Evolutionary conservation across 768 basidiomycete genomes (phyloP).

Genomic region (Hemileccinum impolitum): DNA sequence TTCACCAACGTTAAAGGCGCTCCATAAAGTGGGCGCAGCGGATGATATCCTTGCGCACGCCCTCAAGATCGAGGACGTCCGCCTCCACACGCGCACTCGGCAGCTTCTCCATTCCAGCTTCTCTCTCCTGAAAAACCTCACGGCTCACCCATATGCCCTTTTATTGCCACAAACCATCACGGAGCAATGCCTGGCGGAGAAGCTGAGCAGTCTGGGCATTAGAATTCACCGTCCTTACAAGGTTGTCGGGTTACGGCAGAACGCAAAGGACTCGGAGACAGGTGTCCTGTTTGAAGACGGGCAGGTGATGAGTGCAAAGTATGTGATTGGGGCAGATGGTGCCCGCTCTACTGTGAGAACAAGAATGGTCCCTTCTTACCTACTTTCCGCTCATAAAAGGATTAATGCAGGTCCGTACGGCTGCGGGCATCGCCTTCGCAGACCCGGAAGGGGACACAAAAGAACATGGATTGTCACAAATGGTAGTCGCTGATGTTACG

Average conservation of each 20-base stretch:
- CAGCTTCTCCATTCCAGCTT: slow-evolving; percentile 33
- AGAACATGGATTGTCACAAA: slow-evolving; percentile 21
- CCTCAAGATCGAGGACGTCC: neutral
- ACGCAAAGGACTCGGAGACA: slow-evolving; percentile 22
- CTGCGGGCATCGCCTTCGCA: slow-evolving; percentile 31
- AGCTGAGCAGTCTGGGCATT: slow-evolving; percentile 30
- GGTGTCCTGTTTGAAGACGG: slow-evolving; percentile 46
- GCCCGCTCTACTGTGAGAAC: slow-evolving; percentile 39
- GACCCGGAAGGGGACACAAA: slow-evolving; percentile 36
- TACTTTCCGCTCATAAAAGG: neutral
- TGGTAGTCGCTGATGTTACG: slow-evolving; percentile 36
- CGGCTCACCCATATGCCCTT: slow-evolving; percentile 40
- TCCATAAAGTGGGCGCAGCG: neutral
- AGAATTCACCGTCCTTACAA: slow-evolving; percentile 36
- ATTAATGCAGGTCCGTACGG: slow-evolving; percentile 34
- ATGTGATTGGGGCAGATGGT: slow-evolving; percentile 50
- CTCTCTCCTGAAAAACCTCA: slow-evolving; percentile 34
- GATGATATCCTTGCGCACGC: neutral
- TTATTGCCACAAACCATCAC: slow-evolving; percentile 38
- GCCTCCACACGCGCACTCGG: slow-evolving; percentile 29
- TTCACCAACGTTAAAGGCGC: neutral
- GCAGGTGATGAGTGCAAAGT: slow-evolving; percentile 35
- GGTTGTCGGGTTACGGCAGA: slow-evolving; percentile 34
- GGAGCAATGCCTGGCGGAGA: slow-evolving; percentile 37
- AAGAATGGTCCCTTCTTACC: neutral